Percentiles rank a stretch among this genome's conserved stretches.
These are phyloP conservation scores for Endoconidiophora laricicola DNA, from an alignment of 2,329 filamentous ascomycete genomes.

Conservation along the genomic window DNA sequence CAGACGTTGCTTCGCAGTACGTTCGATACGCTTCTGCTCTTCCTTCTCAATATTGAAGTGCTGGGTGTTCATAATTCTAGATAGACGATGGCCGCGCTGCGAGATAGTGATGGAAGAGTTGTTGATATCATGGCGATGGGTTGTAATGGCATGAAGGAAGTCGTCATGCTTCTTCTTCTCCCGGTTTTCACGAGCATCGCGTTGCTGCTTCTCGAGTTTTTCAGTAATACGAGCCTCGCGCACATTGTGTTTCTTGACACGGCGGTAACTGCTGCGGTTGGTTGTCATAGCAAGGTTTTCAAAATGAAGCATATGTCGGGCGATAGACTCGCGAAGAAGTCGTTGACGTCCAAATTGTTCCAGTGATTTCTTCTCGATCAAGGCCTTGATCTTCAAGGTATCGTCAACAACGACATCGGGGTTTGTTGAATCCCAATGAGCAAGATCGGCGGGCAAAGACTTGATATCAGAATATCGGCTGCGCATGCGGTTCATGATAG, in stretches of 20 bases:
- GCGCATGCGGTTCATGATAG: conserved; percentile 79
- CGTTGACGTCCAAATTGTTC: conserved; percentile 79
- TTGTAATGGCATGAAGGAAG: conserved; percentile 73
- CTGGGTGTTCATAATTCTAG: conserved; percentile 72
- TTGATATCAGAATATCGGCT: conserved; percentile 74
- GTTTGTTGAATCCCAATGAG: conserved; percentile 68
- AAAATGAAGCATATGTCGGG: conserved; percentile 83
- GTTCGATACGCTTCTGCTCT: conserved; percentile 94
- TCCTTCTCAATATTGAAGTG: conserved; percentile 98
- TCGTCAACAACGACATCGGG: conserved; percentile 55
- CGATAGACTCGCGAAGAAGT: conserved; percentile 68
- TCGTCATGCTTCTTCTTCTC: conserved; percentile 97
- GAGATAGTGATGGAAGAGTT: conserved; percentile 50
- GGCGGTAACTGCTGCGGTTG: conserved; percentile 76
- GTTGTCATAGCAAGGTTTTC: conserved; percentile 96
- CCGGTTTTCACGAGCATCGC: conserved; percentile 83
- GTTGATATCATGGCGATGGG: conserved; percentile 63
- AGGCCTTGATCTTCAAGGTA: conserved; percentile 67
- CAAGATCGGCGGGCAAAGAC: conserved; percentile 67
- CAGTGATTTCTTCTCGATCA: conserved; percentile 91
- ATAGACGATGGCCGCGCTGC: conserved; percentile 67
- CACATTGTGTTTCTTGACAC: conserved; percentile 93
- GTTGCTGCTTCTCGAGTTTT: conserved; percentile 97
- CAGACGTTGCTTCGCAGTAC: conserved; percentile 97
- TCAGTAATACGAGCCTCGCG: conserved; percentile 93